Conservation (phyloP, 2,329 filamentous ascomycete species). For the Pseudocercospora crystallina region DNA sequence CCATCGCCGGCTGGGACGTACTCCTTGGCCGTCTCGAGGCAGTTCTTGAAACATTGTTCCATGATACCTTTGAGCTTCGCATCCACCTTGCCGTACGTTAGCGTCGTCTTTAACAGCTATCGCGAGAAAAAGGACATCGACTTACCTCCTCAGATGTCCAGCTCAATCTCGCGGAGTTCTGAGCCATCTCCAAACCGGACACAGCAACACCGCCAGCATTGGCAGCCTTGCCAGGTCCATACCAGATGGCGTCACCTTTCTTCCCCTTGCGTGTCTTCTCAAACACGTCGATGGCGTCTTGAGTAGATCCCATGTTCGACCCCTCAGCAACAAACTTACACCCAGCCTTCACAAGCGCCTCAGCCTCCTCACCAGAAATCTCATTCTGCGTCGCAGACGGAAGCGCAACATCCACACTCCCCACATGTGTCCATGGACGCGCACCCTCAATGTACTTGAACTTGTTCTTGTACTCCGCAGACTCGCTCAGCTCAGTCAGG, state of each 20-base stretch:
- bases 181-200: constrained; percentile 97
- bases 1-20: constrained; percentile 77
- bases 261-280: constrained; percentile 71
- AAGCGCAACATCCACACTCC: constrained; percentile 84
- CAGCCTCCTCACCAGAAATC: constrained; percentile 86
- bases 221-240: constrained; percentile 90
- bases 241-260: constrained; percentile 81
- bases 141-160: constrained; percentile 76
- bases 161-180: constrained; percentile 83
- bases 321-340: constrained; percentile 89
- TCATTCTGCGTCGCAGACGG: constrained; percentile 98
- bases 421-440: constrained; percentile 88
- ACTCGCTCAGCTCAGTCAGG: constrained; percentile 68
- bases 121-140: background rate
- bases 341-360: constrained; percentile 74
- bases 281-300: constrained; percentile 90
- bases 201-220: constrained; percentile 98
- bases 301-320: constrained; percentile 98
- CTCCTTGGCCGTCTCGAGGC: constrained; percentile 82
- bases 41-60: constrained; percentile 89
- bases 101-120: background rate
- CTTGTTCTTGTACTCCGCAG: constrained; percentile 56
- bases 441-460: constrained; percentile 86
- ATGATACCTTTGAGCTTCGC: constrained; percentile 89
- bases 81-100: constrained; percentile 40